Evolutionary conservation across 2,329 filamentous ascomycete genomes (phyloP).

Genomic region (Colletotrichum paranaense): DNA sequence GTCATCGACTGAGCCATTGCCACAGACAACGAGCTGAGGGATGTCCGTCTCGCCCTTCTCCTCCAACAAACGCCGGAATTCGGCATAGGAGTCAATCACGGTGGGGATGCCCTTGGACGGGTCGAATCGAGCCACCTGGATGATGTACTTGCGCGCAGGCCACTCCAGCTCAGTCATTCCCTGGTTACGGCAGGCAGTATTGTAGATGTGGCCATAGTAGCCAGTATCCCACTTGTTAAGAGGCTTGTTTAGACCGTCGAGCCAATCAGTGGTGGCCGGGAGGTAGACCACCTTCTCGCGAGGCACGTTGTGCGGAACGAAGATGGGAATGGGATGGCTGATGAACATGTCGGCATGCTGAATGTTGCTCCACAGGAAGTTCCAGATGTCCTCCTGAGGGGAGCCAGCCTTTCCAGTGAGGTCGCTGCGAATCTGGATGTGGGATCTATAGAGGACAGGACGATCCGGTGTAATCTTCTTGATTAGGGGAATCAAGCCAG

Average conservation of each 20-base stretch:
- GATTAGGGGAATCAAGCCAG: slow-evolving; percentile 79
- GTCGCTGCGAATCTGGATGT: slow-evolving; percentile 85
- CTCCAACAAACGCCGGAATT: slow-evolving; percentile 73
- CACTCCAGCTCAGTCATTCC: slow-evolving; percentile 70
- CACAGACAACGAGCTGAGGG: slow-evolving; percentile 81
- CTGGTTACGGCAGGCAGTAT: slow-evolving; percentile 68
- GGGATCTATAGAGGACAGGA: slow-evolving; percentile 83
- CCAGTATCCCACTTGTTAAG: slow-evolving; percentile 76
- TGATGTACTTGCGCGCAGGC: slow-evolving; percentile 76
- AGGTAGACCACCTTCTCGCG: slow-evolving; percentile 77
- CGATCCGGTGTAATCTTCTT: slow-evolving; percentile 77
- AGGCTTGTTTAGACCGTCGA: slow-evolving; percentile 84
- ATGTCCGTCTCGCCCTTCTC: slow-evolving; percentile 61
- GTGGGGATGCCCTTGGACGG: slow-evolving; percentile 85
- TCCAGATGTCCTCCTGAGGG: slow-evolving; percentile 80
- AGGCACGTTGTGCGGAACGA: slow-evolving; percentile 78
- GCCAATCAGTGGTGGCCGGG: slow-evolving; percentile 85
- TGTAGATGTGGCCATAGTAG: slow-evolving; percentile 82
- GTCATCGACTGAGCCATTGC: slow-evolving; percentile 84
- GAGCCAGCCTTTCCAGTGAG: slow-evolving; percentile 71
- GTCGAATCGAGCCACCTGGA: slow-evolving; percentile 85
- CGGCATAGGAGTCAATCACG: slow-evolving; percentile 80
- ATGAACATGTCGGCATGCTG: slow-evolving; percentile 81
- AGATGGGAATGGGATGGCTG: slow-evolving; percentile 81
- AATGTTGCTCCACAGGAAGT: slow-evolving; percentile 79